Evolutionary conservation across 2,329 filamentous ascomycete species (phyloP).

Genomic region (Aureobasidium lini): DNA sequence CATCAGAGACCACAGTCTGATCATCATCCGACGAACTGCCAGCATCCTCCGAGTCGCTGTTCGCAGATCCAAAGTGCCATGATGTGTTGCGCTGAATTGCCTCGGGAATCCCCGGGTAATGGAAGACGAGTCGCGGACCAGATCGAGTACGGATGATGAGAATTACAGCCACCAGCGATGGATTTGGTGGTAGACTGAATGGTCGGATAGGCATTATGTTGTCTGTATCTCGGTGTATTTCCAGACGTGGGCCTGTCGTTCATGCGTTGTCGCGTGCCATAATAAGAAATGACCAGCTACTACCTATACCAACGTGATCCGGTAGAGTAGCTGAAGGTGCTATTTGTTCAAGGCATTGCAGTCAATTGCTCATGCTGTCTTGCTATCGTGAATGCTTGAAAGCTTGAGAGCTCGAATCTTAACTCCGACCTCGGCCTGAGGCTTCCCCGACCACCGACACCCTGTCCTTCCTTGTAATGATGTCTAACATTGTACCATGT

Average conservation of each 20-base stretch:
- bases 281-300: not conserved
- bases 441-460: not conserved
- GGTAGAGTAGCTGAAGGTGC: not conserved
- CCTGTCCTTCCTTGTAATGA: too few species aligned
- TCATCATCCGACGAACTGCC: slow-evolving; percentile 6
- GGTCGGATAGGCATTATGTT: slow-evolving; percentile 15
- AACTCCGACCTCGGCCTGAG: not conserved
- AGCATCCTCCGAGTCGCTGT: slow-evolving; percentile 12
- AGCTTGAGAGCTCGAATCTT: not conserved
- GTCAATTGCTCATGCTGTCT: not conserved
- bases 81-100: slow-evolving; percentile 2
- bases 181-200: slow-evolving; percentile 39
- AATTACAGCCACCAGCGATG: slow-evolving; percentile 60
- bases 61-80: slow-evolving; percentile 11
- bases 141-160: slow-evolving; percentile 69
- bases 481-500: too few species aligned
- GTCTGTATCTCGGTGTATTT: not conserved
- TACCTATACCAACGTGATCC: not conserved
- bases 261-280: slow-evolving; percentile 3
- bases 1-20: slow-evolving; percentile 1
- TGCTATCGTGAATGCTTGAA: not conserved
- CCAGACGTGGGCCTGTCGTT: not conserved
- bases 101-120: slow-evolving; percentile 56
- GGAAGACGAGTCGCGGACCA: slow-evolving; percentile 76
- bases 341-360: not conserved